Evolutionary conservation across 306 rosid species (phyloP).

Genomic region (Pyrus communis): DNA sequence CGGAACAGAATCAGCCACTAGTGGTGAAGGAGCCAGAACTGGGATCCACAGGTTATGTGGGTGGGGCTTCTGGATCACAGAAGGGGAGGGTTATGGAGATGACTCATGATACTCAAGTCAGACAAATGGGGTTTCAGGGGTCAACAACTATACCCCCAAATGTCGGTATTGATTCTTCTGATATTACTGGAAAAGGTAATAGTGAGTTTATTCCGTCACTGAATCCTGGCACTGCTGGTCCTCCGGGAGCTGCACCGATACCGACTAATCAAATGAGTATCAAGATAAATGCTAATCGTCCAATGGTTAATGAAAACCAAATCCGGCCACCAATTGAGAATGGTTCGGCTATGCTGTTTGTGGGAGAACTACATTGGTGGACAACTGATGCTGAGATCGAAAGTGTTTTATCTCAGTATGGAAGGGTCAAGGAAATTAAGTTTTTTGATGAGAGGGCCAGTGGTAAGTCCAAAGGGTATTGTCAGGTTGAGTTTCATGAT

Average conservation of each 20-base stretch:
- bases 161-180: slow-evolving; percentile 15
- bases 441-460: slow-evolving; percentile 49
- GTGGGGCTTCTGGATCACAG: slow-evolving; percentile 16
- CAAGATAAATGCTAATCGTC: slow-evolving; percentile 16
- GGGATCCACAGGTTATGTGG: slow-evolving; percentile 9
- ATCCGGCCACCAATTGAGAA: slow-evolving; percentile 27
- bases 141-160: slow-evolving; percentile 12
- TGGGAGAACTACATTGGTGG: slow-evolving; percentile 56
- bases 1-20: slow-evolving; percentile 19
- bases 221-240: slow-evolving; percentile 16
- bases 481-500: slow-evolving; percentile 44
- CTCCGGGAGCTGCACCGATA: slow-evolving; percentile 17
- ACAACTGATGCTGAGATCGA: slow-evolving; percentile 51
- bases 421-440: slow-evolving; percentile 43
- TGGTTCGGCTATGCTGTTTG: slow-evolving; percentile 32
- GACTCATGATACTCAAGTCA: slow-evolving; percentile 18
- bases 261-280: slow-evolving; percentile 21
- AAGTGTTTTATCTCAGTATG: slow-evolving; percentile 27
- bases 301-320: slow-evolving; percentile 27
- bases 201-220: slow-evolving; percentile 9
- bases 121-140: slow-evolving; percentile 27
- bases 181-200: slow-evolving; percentile 12
- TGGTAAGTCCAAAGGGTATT: slow-evolving; percentile 54
- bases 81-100: slow-evolving; percentile 23
- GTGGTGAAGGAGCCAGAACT: slow-evolving; percentile 17